Evolutionary conservation across 2,329 filamentous ascomycete species (phyloP).

Genomic region (Escovopsis sp.): DNA sequence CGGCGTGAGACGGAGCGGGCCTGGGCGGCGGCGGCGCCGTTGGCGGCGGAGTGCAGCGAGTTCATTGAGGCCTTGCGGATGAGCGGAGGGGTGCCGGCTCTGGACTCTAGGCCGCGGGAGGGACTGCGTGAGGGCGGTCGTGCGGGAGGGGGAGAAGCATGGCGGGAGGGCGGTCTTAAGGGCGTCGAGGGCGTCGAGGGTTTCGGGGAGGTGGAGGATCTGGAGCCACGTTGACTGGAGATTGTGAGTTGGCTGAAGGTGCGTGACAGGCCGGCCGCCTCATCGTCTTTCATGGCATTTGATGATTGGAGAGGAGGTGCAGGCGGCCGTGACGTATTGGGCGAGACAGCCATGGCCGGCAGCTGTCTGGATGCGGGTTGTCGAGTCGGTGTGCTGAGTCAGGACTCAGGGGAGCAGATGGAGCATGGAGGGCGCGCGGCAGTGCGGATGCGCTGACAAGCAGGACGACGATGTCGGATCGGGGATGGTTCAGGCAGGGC

Average conservation of each 20-base stretch:
- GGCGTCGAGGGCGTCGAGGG: slow-evolving; percentile 16
- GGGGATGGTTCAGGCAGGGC: too few relatives aligned
- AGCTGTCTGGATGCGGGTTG: slow-evolving; percentile 1
- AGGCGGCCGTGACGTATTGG: slow-evolving; percentile 15
- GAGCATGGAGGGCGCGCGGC: too few relatives aligned
- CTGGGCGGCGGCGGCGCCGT: slow-evolving; percentile 10
- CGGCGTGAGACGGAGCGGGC: slow-evolving; percentile 29
- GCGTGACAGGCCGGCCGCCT: slow-evolving; percentile 21
- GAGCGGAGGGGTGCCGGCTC: slow-evolving; percentile 34
- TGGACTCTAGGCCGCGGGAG: slow-evolving; percentile 26
- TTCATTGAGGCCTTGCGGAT: slow-evolving; percentile 42
- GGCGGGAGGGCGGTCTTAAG: slow-evolving; percentile 22
- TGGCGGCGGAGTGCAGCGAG: slow-evolving; percentile 37
- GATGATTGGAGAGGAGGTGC: slow-evolving; percentile 21
- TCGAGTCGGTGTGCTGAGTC: not conserved
- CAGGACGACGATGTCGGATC: too few relatives aligned
- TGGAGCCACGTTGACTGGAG: slow-evolving; percentile 15
- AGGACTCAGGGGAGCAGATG: not conserved
- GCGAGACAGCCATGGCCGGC: slow-evolving; percentile 15
- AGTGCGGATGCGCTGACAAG: too few relatives aligned
- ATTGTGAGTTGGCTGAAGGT: slow-evolving; percentile 32
- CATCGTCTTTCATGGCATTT: slow-evolving; percentile 16
- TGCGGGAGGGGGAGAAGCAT: slow-evolving; percentile 25
- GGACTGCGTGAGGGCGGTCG: slow-evolving; percentile 28
- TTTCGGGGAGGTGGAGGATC: slow-evolving; percentile 13